Percentiles rank a stretch among this genome's conserved stretches.
Conservation (phyloP, 208 protist genomes). For the Endotrypanum monterogeii region DNA sequence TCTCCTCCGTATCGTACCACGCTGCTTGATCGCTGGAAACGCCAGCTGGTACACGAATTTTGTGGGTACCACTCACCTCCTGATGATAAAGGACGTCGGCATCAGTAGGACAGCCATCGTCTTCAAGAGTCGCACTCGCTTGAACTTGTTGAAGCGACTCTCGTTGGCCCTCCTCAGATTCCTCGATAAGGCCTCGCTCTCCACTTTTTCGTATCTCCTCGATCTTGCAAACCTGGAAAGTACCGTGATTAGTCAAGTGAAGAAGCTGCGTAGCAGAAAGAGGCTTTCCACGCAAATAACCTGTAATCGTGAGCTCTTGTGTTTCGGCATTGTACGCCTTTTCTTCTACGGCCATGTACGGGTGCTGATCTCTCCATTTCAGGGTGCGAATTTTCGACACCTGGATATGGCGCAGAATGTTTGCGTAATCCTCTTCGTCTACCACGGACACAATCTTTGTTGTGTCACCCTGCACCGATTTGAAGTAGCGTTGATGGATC, state of each 20-base stretch:
- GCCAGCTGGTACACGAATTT: slow-evolving; percentile 68
- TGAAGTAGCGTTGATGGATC: slow-evolving; percentile 87
- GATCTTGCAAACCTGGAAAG: slow-evolving; percentile 82
- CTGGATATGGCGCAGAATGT: slow-evolving; percentile 67
- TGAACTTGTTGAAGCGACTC: slow-evolving; percentile 81
- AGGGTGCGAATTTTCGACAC: slow-evolving; percentile 68
- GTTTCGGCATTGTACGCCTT: slow-evolving; percentile 43
- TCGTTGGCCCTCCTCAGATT: slow-evolving; percentile 50
- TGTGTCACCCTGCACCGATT: slow-evolving; percentile 75
- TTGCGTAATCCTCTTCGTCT: slow-evolving; percentile 44
- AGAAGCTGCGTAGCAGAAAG: slow-evolving; percentile 81
- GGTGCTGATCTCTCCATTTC: slow-evolving; percentile 87
- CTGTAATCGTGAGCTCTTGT: slow-evolving; percentile 63
- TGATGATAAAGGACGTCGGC: slow-evolving; percentile 69
- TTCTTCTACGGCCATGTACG: slow-evolving; percentile 77
- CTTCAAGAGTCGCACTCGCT: slow-evolving; percentile 73
- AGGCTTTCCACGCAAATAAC: slow-evolving; percentile 71
- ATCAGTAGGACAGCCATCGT: slow-evolving; percentile 70
- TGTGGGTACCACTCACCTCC: slow-evolving; percentile 35
- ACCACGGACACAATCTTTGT: slow-evolving; percentile 66
- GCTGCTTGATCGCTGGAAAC: slow-evolving; percentile 74
- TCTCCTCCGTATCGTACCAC: slow-evolving; percentile 79
- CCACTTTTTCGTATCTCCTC: slow-evolving; percentile 23
- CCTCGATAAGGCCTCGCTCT: slow-evolving; percentile 47
- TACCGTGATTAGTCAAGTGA: slow-evolving; percentile 88